Evolutionary conservation across 2,329 filamentous ascomycete genomes (phyloP).

Genomic region (Epichloe bromicola): DNA sequence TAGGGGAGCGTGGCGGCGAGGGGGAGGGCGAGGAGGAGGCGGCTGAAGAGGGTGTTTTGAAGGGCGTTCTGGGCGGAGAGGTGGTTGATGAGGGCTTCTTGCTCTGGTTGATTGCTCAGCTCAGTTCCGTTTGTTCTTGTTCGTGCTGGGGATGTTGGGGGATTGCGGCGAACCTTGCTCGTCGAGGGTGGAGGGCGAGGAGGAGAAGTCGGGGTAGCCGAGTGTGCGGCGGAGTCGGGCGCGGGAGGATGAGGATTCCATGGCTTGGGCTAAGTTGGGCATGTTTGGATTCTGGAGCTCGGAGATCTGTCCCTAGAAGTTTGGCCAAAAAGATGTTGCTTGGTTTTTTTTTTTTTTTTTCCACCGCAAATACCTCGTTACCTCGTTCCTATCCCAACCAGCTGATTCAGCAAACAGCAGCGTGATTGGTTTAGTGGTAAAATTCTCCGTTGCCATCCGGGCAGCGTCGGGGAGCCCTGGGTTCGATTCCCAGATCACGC

Average conservation of each 20-base stretch:
- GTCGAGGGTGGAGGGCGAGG: constrained; percentile 51
- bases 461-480: constrained; percentile 20
- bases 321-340: constrained; percentile 56
- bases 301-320: no score
- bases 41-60: constrained; percentile 45
- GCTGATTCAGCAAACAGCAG: neutral
- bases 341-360: no score
- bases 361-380: neutral
- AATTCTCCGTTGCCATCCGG: constrained; percentile 17
- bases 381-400: neutral
- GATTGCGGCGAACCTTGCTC: constrained; percentile 46
- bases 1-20: constrained; percentile 42
- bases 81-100: constrained; percentile 47
- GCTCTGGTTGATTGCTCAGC: constrained; percentile 21
- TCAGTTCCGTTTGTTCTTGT: no score
- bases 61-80: constrained; percentile 42
- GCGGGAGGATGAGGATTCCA: constrained; percentile 16
- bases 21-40: constrained; percentile 48
- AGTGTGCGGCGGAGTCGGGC: constrained; percentile 66
- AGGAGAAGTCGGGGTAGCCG: constrained; percentile 54
- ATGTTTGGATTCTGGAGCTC: neutral
- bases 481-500: constrained; percentile 21
- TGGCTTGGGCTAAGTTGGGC: neutral
- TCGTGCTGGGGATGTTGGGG: neutral
- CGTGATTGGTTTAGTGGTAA: constrained; percentile 18